Percentiles rank a stretch among this genome's conserved stretches.
These are phyloP conservation scores for Ramalina intermedia DNA, from an alignment of 495 filamentous ascomycete genomes.

Conservation along the genomic window DNA sequence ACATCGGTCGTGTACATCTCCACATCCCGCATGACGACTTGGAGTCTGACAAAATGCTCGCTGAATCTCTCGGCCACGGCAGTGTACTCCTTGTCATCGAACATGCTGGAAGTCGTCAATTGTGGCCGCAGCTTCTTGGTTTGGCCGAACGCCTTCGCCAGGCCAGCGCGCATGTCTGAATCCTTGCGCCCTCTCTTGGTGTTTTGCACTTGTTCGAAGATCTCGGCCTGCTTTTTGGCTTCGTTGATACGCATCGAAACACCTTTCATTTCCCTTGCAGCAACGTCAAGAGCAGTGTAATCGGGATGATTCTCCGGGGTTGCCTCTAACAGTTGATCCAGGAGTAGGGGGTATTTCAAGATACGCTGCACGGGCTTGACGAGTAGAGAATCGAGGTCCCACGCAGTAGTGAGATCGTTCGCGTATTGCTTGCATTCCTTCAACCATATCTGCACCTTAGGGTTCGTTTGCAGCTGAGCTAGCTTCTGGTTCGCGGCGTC, in stretches of 20 bases:
- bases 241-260: slow-evolving; percentile 80
- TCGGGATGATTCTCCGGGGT: slow-evolving; percentile 79
- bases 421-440: slow-evolving; percentile 81
- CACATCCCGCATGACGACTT: slow-evolving; percentile 80
- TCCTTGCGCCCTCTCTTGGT: slow-evolving; percentile 69
- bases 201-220: slow-evolving; percentile 73
- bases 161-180: slow-evolving; percentile 66
- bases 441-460: slow-evolving; percentile 75
- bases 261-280: slow-evolving; percentile 47
- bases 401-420: slow-evolving; percentile 76
- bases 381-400: slow-evolving; percentile 84
- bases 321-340: slow-evolving; percentile 59
- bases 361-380: slow-evolving; percentile 93
- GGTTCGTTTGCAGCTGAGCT: slow-evolving; percentile 51
- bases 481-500: slow-evolving; percentile 71
- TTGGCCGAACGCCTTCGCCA: slow-evolving; percentile 77
- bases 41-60: slow-evolving; percentile 77
- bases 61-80: slow-evolving; percentile 62
- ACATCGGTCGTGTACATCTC: slow-evolving; percentile 69
- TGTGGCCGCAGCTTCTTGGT: slow-evolving; percentile 65
- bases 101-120: slow-evolving; percentile 46
- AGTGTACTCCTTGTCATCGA: slow-evolving; percentile 69
- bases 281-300: slow-evolving; percentile 45
- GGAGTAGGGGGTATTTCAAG: slow-evolving; percentile 77
- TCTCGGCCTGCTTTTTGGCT: slow-evolving; percentile 76